Evolutionary conservation across 371 early-diverging fungal species (phyloP), one percentile per base, ranked within the genome.

Genomic region (Entomophthora muscae): DNA sequence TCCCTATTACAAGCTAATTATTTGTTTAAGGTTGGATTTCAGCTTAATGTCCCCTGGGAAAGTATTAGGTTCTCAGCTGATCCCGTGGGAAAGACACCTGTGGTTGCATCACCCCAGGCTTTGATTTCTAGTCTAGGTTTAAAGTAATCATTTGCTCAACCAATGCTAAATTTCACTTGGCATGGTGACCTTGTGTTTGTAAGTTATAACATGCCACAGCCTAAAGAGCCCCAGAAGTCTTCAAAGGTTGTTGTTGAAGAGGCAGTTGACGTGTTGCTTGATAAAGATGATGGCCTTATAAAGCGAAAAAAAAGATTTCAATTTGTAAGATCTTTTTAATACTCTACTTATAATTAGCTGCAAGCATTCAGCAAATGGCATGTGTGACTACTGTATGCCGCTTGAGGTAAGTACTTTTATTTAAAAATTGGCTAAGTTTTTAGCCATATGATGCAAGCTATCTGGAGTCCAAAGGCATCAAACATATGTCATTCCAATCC

Each of bases 381-480:
- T 97, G 96, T 98, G 98, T 73, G 94, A 94, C 68, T 95, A 98
- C 71, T 98, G 98, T 71, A 83, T 89, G 85, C 96, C 98, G 2
- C 73, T 93, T 26, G 95, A 91, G 71, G 83, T 81, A 76, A 64
- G 61, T 63, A 17, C n/a, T 29, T 31, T 12, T 13, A 26, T 10
- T 64, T 31, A 29, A 21, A 42, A 66, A 63, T n/a, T n/a, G n/a
- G n/a, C 21, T 2, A 61, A 51, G 0, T 53, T 12, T 42, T 1
- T 65, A 86, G 83, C 98, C 98, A 12, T 98, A 84, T 67, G 94
- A 98, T 70, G 67, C 81, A 0, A 77, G 70, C 13, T 96, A 94
- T 69, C 69, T 94, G 52, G 88, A 85, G 53, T 80, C 86, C 66
- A 82, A 96, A 72, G 87, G 88, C 67, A 95, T 98, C 69, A 98